Conservation (phyloP, 257 asterid species). For the Salvia miltiorrhiza region DNA sequence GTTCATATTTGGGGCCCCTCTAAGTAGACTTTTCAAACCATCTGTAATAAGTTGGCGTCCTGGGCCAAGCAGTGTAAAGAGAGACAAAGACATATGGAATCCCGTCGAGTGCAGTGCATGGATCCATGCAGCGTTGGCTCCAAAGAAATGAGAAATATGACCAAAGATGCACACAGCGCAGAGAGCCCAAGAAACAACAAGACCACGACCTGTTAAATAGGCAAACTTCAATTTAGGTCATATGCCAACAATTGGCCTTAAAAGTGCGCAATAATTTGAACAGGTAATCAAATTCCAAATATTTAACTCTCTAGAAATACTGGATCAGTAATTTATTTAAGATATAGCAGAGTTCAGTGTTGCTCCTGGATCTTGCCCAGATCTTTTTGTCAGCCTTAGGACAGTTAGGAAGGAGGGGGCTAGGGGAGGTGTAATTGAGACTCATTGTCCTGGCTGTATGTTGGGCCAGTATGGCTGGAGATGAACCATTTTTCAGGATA, state of each 20-base stretch:
- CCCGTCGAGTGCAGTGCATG: conserved; percentile 94
- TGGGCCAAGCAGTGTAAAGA: conserved; percentile 87
- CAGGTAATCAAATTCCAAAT: conserved; percentile 5
- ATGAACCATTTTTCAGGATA: neutral
- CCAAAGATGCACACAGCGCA: conserved; percentile 92
- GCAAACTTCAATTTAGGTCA: conserved; percentile 20
- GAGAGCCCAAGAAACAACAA: conserved; percentile 90
- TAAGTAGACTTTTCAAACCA: conserved; percentile 82
- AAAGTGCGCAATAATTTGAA: conserved; percentile 1
- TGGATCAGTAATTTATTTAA: neutral
- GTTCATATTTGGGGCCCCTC: conserved; percentile 97
- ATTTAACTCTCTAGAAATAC: conserved; percentile 5
- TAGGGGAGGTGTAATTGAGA: neutral
- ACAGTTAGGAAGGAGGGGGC: neutral
- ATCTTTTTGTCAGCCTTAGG: neutral
- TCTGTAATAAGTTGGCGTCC: conserved; percentile 88
- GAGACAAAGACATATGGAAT: conserved; percentile 81
- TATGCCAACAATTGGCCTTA: conserved; percentile 20
- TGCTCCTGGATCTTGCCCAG: neutral
- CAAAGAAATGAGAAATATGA: conserved; percentile 87
- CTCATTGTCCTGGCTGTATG: neutral
- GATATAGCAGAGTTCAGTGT: neutral
- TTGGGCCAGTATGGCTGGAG: neutral
- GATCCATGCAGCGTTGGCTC: conserved; percentile 91
- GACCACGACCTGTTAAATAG: conserved; percentile 84